A percentile compares a stretch with the other conserved stretches of the same genome.
Evolutionary conservation across 1,284 basidiomycete species (phyloP).

Genomic region (Puccinia hordei): DNA sequence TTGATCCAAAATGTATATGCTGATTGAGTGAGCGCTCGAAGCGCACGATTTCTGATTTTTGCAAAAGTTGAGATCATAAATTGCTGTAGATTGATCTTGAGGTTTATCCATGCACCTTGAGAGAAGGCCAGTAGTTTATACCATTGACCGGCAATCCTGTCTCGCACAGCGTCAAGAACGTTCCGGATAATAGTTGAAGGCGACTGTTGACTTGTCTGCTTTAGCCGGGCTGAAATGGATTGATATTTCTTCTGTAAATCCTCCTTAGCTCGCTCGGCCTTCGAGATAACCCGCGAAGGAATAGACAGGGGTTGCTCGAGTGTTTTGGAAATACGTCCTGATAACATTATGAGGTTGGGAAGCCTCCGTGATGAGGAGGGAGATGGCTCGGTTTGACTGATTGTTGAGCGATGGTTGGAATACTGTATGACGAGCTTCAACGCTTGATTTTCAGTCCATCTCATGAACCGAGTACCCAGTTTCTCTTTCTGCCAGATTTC

Average conservation of each 20-base stretch:
- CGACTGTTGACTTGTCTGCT: not conserved
- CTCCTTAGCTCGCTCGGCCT: not conserved
- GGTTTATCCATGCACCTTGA: not conserved
- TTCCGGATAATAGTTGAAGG: not conserved
- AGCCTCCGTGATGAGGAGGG: not conserved
- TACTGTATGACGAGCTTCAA: conserved; percentile 20
- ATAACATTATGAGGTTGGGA: not conserved
- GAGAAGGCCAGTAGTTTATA: not conserved
- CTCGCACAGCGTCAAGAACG: not conserved
- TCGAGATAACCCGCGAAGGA: not conserved
- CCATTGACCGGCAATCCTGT: not conserved
- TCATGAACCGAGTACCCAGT: conserved; percentile 23
- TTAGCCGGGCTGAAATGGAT: not conserved
- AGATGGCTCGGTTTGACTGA: not conserved
- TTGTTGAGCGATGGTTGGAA: not conserved
- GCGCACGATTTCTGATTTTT: not conserved
- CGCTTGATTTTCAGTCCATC: conserved; percentile 40
- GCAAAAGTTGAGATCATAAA: not conserved
- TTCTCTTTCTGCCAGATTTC: conserved; percentile 25
- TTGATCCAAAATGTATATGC: not conserved
- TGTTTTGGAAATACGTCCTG: not conserved
- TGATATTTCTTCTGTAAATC: not conserved
- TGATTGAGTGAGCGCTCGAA: not conserved
- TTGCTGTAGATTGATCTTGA: not conserved
- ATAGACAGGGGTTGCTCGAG: not conserved